Conservation (phyloP, 2,329 filamentous ascomycete genomes). For the Endoconidiophora laricicola region DNA sequence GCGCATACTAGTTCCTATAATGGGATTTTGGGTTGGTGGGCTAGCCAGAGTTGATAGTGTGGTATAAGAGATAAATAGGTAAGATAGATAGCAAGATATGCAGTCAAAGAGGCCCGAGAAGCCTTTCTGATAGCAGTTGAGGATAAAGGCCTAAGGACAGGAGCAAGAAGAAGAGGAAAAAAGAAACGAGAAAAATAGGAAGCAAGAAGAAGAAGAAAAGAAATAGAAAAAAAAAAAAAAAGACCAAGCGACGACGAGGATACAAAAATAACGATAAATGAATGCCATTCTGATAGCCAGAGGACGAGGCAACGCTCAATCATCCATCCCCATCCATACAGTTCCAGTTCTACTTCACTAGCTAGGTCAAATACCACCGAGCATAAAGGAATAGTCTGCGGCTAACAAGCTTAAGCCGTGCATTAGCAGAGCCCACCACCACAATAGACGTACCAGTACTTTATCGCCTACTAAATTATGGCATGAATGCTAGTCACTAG, state of each 20-base stretch:
- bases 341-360: neutral
- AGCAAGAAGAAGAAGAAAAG: neutral
- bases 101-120: neutral
- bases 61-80: neutral
- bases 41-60: too few relatives aligned
- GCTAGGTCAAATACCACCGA: neutral
- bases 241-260: neutral
- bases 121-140: constrained; percentile 5
- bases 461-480: neutral
- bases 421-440: too few relatives aligned
- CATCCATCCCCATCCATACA: too few relatives aligned
- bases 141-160: neutral
- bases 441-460: neutral
- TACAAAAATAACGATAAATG: neutral
- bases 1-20: too few relatives aligned
- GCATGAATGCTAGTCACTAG: too few relatives aligned
- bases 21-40: too few relatives aligned
- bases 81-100: constrained; percentile 1
- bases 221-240: neutral
- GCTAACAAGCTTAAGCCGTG: neutral
- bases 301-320: too few relatives aligned
- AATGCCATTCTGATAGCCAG: too few relatives aligned
- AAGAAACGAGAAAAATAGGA: neutral
- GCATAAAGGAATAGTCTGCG: neutral
- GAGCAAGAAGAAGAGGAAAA: neutral